phyloP scores from a whole-genome alignment of 2,329 filamentous ascomycete genomes.

The Paraphaeosphaeria minitans region DNA sequence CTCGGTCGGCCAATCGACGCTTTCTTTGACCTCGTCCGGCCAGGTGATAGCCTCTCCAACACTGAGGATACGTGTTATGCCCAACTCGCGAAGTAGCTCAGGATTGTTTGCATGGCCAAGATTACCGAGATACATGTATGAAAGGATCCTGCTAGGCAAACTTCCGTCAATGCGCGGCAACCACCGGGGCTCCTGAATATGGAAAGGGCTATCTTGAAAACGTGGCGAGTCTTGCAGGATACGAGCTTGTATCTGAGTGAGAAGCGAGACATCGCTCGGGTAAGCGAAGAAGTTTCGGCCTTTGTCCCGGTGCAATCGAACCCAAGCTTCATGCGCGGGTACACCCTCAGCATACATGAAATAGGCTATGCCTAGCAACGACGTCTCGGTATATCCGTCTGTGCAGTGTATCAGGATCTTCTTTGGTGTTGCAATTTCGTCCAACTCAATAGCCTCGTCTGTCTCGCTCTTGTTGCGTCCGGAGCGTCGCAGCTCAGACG shows the following conservation, averaged over 20 bases:
- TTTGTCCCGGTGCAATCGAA: slow-evolving; percentile 79
- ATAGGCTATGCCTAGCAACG: slow-evolving; percentile 86
- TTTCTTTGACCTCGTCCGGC: slow-evolving; percentile 65
- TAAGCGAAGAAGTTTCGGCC: slow-evolving; percentile 96
- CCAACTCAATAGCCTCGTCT: slow-evolving; percentile 63
- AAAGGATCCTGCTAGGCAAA: slow-evolving; percentile 82
- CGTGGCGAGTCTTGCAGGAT: slow-evolving; percentile 73
- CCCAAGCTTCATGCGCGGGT: slow-evolving; percentile 83
- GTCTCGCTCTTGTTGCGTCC: slow-evolving; percentile 54
- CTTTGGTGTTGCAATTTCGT: slow-evolving; percentile 50
- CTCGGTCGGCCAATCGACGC: slow-evolving; percentile 72
- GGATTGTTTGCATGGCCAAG: slow-evolving; percentile 93
- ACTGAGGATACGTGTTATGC: slow-evolving; percentile 86
- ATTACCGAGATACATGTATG: slow-evolving; percentile 97
- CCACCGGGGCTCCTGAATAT: slow-evolving; percentile 76
- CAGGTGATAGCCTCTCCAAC: slow-evolving; percentile 89
- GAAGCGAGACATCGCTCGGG: slow-evolving; percentile 81
- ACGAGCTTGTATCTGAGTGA: slow-evolving; percentile 76
- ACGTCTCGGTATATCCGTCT: slow-evolving; percentile 95
- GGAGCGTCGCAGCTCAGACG: slow-evolving; percentile 49
- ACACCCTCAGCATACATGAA: slow-evolving; percentile 88
- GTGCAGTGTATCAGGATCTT: slow-evolving; percentile 90
- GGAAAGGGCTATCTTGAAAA: slow-evolving; percentile 55
- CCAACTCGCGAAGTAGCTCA: slow-evolving; percentile 75
- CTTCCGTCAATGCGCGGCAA: slow-evolving; percentile 84